A percentile compares a stretch with the other conserved stretches of the same genome.
Evolutionary conservation across 176 grass and related monocot genomes (phyloP).

Genomic region (Oryza punctata): DNA sequence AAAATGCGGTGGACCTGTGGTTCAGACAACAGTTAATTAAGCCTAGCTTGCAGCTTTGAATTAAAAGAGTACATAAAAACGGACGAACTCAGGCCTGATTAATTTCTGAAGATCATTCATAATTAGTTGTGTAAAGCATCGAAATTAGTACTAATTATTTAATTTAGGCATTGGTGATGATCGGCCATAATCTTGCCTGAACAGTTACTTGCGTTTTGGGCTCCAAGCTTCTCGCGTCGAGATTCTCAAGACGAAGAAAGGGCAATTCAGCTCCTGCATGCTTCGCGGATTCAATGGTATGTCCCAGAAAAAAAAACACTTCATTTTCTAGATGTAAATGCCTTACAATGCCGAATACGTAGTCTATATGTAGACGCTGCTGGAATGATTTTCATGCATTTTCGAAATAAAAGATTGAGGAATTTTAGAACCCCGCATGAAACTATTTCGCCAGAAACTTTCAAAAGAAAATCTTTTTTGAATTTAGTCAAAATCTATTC

Average conservation of each 20-base stretch:
- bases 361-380: too few species aligned
- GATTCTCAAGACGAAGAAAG: slow-evolving; percentile 38
- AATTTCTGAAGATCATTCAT: not conserved
- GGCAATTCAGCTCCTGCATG: slow-evolving; percentile 42
- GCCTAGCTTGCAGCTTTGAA: not conserved
- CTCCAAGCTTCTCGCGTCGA: slow-evolving; percentile 40
- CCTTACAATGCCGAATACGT: too few species aligned
- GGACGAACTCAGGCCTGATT: not conserved
- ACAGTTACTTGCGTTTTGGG: slow-evolving; percentile 55
- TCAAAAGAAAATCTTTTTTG: too few species aligned
- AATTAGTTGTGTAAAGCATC: not conserved
- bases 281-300: slow-evolving; percentile 51
- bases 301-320: not conserved
- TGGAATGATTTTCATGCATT: too few species aligned
- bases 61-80: not conserved
- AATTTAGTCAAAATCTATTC: too few species aligned
- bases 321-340: too few species aligned
- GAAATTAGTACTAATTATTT: too few species aligned
- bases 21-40: too few species aligned
- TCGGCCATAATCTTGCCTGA: not conserved
- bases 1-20: too few species aligned
- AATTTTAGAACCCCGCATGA: too few species aligned
- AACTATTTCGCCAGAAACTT: too few species aligned
- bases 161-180: not conserved
- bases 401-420: too few species aligned